Base-by-base conservation (phyloP, 2,329 filamentous ascomycete genomes). In the Hypoxylon sp. region DNA sequence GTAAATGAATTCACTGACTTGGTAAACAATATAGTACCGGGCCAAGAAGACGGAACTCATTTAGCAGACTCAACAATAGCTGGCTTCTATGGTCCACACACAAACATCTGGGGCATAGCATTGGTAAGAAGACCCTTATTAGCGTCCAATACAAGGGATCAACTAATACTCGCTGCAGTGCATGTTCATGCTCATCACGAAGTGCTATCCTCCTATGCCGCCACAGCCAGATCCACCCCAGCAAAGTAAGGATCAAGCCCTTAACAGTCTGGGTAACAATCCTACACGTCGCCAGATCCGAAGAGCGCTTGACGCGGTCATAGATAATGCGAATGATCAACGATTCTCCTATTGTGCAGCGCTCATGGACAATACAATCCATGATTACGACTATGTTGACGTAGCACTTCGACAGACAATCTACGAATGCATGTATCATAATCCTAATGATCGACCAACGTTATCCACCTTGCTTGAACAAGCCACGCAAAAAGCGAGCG, bases 181-280 rank as follows among this genome's bases (percentile, higher is more conserved):
- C 5, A 75, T 76, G 73, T 76, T 73, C 73, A n/a, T 47, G 5
- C 37, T 76, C 3, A 75, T 76, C 19, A 75, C 73, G 13, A 44
- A 58, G 33, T 11, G 24, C 0, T 1, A 55, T 3, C 55, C 66
- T 5, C 72, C 73, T 2, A 0, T 5, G 0, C 67, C 73, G 5
- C 73, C 74, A 4, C 4, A 54, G 1, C 72, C 74, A 9, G 72
- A 76, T 47, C 52, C 58, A 3, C 61, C 66, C 14, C 1, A 10
- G 2, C 35, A 14, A 14, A 17, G 29, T 31, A 6, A 8, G 6
- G 29, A 31, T 8, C 3, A 5, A 6, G 29, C 29, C 29, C 2
- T 6, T 5, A 9, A 31, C 2, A 1, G 2, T 31, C 6, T 31
- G 29, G 8, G 29, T 31, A 6, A 8, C 29, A 31, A 31, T 31